These are phyloP conservation scores for Pachysandra terminalis DNA, from an alignment of 164 flowering plant genomes.

Conservation along the genomic window DNA sequence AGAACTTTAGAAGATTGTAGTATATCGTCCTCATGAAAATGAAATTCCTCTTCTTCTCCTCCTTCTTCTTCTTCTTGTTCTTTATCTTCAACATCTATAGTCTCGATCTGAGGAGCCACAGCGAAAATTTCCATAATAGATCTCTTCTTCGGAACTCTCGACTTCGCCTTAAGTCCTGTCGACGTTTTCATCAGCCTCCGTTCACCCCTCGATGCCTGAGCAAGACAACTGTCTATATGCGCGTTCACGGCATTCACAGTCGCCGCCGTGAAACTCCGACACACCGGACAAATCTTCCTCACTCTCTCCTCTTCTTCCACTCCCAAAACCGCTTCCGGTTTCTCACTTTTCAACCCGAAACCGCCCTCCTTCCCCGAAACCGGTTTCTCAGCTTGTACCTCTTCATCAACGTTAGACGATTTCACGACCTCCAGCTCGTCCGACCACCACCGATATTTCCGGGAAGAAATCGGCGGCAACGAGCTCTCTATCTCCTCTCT, in stretches of 20 bases:
- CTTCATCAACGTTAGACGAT: background rate
- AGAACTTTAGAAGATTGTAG: background rate
- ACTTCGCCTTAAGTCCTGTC: slow-evolving; percentile 19
- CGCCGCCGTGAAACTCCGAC: slow-evolving; percentile 28
- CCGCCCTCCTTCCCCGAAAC: background rate
- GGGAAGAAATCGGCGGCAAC: slow-evolving; percentile 50
- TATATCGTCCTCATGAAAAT: background rate
- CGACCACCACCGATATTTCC: slow-evolving; percentile 56
- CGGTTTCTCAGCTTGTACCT: background rate
- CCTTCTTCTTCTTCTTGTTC: too few relatives aligned
- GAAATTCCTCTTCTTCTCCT: too few relatives aligned
- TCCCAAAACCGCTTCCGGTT: slow-evolving; percentile 1
- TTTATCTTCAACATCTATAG: slow-evolving; percentile 10
- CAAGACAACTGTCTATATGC: slow-evolving; percentile 32
- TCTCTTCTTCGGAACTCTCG: slow-evolving; percentile 45
- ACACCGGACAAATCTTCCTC: slow-evolving; percentile 44
- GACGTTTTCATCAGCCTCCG: slow-evolving; percentile 17
- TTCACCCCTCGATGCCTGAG: slow-evolving; percentile 22
- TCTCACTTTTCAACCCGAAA: background rate
- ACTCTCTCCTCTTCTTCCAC: slow-evolving; percentile 10
- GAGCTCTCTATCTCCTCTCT: slow-evolving; percentile 10
- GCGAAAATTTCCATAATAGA: slow-evolving; percentile 66
- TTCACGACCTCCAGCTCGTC: slow-evolving; percentile 31
- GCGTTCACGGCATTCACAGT: slow-evolving; percentile 37
- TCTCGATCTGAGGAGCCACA: slow-evolving; percentile 42